A percentile compares a stretch with the other conserved stretches of the same genome.
phyloP scores from a whole-genome alignment of 2,329 filamentous ascomycete species.

The Hymenoscyphus infarciens region DNA sequence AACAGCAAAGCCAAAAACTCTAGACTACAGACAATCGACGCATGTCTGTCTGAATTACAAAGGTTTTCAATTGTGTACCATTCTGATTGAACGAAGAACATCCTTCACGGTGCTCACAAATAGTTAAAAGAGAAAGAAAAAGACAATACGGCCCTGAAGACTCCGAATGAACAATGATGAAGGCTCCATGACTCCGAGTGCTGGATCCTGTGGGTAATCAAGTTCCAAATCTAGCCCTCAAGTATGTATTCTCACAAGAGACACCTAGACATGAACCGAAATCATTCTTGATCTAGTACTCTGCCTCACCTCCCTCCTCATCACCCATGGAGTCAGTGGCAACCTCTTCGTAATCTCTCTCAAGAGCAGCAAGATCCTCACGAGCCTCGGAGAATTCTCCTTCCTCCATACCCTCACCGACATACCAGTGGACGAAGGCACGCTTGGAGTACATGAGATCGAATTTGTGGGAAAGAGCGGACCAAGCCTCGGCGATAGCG shows the following conservation, averaged over 20 bases:
- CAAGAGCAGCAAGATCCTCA: slow-evolving; percentile 95
- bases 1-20: not conserved
- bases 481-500: slow-evolving; percentile 97
- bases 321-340: slow-evolving; percentile 89
- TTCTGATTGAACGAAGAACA: slow-evolving; percentile 30
- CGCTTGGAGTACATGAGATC: slow-evolving; percentile 99
- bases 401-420: slow-evolving; percentile 99
- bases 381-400: slow-evolving; percentile 99
- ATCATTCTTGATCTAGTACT: slow-evolving; percentile 23
- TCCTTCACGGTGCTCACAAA: slow-evolving; percentile 26
- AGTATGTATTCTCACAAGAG: slow-evolving; percentile 33
- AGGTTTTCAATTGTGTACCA: slow-evolving; percentile 30
- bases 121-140: slow-evolving; percentile 24
- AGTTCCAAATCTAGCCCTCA: slow-evolving; percentile 30
- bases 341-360: slow-evolving; percentile 99
- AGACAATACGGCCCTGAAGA: slow-evolving; percentile 31
- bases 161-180: slow-evolving; percentile 7
- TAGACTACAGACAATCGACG: not conserved
- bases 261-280: slow-evolving; percentile 12
- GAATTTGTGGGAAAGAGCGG: slow-evolving; percentile 94
- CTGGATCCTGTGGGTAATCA: slow-evolving; percentile 29
- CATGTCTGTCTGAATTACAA: slow-evolving; percentile 29
- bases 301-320: slow-evolving; percentile 79
- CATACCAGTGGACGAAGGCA: slow-evolving; percentile 99
- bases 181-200: slow-evolving; percentile 17